Evolutionary conservation across 139 green algal species (phyloP).

Genomic region (Chlamydomonas schloesseri): DNA sequence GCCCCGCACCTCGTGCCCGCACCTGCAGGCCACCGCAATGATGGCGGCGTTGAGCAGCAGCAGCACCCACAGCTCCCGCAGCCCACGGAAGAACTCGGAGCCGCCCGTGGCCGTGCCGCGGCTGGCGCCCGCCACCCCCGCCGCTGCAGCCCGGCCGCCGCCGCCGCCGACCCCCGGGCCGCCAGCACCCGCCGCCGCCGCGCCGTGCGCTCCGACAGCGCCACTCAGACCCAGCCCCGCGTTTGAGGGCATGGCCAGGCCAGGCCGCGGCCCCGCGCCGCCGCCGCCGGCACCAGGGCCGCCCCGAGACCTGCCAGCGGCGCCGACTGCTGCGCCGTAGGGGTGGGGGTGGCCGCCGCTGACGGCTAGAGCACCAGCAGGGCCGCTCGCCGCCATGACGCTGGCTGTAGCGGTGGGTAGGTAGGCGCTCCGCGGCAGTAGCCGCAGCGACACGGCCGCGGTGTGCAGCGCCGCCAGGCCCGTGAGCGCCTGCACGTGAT

Average conservation of each 20-base stretch:
- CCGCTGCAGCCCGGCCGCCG: background rate
- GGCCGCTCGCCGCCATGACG: no score
- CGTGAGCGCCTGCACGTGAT: conserved; percentile 71
- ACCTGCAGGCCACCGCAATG: conserved; percentile 77
- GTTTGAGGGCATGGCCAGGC: background rate
- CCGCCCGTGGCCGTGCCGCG: no score
- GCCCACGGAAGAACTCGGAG: background rate
- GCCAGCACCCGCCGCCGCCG: background rate
- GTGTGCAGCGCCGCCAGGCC: conserved; percentile 66
- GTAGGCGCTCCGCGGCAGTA: conserved; percentile 51
- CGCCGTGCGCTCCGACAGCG: no score
- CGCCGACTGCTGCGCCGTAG: no score
- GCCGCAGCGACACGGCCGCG: conserved; percentile 53
- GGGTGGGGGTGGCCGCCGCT: no score
- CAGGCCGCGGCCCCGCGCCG: background rate
- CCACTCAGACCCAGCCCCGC: background rate
- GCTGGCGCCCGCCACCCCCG: no score
- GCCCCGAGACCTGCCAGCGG: no score
- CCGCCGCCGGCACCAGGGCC: no score
- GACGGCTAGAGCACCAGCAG: no score
- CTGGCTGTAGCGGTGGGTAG: background rate
- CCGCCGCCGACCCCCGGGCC: background rate
- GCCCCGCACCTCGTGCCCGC: background rate
- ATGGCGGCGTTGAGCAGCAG: conserved; percentile 80
- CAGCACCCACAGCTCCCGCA: conserved; percentile 54